A percentile compares a stretch with the other conserved stretches of the same genome.
These are phyloP conservation scores for Glonium stellatum DNA, from an alignment of 495 filamentous ascomycete species.

Conservation along the genomic window DNA sequence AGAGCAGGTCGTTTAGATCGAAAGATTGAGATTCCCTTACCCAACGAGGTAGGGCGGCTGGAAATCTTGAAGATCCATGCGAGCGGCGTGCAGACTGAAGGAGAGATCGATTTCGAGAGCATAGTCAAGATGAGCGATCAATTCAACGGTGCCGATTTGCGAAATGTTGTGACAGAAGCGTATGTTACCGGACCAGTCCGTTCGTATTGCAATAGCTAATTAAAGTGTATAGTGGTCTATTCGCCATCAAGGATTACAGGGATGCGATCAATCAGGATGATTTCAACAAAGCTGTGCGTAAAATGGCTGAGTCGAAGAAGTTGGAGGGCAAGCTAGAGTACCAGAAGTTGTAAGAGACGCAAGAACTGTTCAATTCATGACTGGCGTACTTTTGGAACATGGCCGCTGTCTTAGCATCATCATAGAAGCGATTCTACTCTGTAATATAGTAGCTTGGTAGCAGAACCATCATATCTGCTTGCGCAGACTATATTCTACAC, in stretches of 20 bases:
- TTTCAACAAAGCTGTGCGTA: slow-evolving; percentile 96
- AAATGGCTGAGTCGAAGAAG: slow-evolving; percentile 97
- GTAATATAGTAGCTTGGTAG: slow-evolving; percentile 3
- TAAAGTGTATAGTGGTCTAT: slow-evolving; percentile 61
- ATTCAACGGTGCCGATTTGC: slow-evolving; percentile 92
- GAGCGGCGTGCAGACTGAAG: slow-evolving; percentile 74
- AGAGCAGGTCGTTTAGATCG: slow-evolving; percentile 91
- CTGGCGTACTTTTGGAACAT: not conserved
- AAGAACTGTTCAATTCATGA: not conserved
- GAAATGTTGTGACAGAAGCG: slow-evolving; percentile 99
- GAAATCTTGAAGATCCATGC: slow-evolving; percentile 99
- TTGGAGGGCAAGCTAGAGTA: slow-evolving; percentile 96
- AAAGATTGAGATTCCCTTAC: slow-evolving; percentile 97
- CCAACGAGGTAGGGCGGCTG: slow-evolving; percentile 95
- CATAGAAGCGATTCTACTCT: no score
- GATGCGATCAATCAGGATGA: slow-evolving; percentile 97
- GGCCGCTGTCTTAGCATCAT: no score
- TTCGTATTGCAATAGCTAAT: not conserved
- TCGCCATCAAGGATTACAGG: slow-evolving; percentile 94
- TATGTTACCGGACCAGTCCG: slow-evolving; percentile 44
- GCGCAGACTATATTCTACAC: slow-evolving; percentile 8
- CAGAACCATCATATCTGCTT: not conserved
- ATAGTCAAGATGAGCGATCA: slow-evolving; percentile 99
- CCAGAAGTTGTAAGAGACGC: slow-evolving; percentile 68
- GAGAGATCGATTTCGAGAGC: slow-evolving; percentile 98